Evolutionary conservation across 2,329 filamentous ascomycete species (phyloP).

Genomic region (Trichophyton equinum): DNA sequence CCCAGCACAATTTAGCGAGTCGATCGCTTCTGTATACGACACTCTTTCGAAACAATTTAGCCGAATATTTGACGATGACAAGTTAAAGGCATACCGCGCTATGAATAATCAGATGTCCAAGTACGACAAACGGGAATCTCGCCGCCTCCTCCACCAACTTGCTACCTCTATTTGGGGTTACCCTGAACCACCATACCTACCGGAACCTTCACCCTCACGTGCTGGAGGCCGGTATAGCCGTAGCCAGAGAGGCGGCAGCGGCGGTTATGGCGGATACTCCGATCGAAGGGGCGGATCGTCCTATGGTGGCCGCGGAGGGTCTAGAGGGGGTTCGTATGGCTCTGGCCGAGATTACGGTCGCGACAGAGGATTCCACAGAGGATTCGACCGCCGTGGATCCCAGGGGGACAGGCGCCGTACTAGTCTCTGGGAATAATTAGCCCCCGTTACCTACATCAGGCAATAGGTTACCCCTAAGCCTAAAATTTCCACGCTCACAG

Average conservation of each 20-base stretch:
- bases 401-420: not conserved
- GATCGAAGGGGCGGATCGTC: not conserved
- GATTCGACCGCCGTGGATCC: not conserved
- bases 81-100: not conserved
- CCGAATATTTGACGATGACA: not conserved
- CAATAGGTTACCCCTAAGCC: not conserved
- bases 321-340: not conserved
- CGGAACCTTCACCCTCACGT: not conserved
- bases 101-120: not conserved
- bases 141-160: slow-evolving; percentile 19
- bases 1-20: slow-evolving; percentile 13
- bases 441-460: not conserved
- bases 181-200: slow-evolving; percentile 15
- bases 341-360: not conserved
- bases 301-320: not conserved
- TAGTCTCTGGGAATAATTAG: not conserved
- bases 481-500: not conserved
- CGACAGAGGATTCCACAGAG: not conserved
- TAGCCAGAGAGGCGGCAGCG: not conserved
- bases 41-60: not conserved
- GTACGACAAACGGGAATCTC: not conserved
- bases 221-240: not conserved
- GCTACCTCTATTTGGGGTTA: slow-evolving; percentile 28
- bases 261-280: not conserved
- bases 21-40: not conserved